These are phyloP conservation scores for Apiospora sp. DNA, from an alignment of 2,329 filamentous ascomycete genomes.

Conservation along the genomic window DNA sequence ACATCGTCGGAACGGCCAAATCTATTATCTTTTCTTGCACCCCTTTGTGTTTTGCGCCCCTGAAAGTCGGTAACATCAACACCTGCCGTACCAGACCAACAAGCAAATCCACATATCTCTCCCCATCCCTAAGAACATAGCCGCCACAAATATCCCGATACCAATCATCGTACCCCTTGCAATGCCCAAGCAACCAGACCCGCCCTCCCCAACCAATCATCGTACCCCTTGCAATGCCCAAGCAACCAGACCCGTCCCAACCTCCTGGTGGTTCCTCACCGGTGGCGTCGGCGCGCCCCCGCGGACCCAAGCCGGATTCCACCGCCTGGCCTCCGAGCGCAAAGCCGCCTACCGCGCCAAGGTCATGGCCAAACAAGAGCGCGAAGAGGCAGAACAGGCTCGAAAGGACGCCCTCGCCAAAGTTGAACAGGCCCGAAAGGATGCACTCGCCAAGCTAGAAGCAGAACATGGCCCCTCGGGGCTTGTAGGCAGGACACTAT, in stretches of 20 bases:
- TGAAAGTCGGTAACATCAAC: no score
- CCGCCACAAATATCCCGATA: no score
- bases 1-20: no score
- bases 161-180: no score
- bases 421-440: neutral
- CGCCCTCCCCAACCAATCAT: no score
- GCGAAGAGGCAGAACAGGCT: neutral
- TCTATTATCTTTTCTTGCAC: no score
- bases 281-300: neutral
- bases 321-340: neutral
- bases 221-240: neutral
- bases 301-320: neutral
- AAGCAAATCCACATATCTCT: no score
- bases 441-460: neutral
- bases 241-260: slow-evolving; percentile 1
- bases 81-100: no score
- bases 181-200: no score
- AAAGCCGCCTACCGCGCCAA: neutral
- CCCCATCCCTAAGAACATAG: no score
- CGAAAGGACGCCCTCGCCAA: neutral
- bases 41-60: no score
- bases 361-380: neutral
- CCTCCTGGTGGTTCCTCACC: slow-evolving; percentile 23
- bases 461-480: neutral
- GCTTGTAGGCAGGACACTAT: neutral